phyloP scores from a whole-genome alignment of 176 grass and related monocot species.

The Bromus sterilis region DNA sequence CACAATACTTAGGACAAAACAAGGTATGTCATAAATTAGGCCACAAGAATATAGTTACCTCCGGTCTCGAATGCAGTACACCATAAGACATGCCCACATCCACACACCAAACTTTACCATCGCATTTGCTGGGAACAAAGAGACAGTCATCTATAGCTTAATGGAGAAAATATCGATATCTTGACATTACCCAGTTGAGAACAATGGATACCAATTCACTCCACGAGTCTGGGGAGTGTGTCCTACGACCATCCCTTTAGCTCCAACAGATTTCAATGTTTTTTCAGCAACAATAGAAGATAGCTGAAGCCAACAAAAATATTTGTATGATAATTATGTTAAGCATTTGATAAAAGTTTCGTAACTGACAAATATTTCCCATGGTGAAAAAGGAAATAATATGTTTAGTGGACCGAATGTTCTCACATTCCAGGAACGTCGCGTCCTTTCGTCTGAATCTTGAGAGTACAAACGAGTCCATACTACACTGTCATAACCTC shows the following conservation, averaged over 20 bases:
- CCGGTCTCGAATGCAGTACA: constrained; percentile 74
- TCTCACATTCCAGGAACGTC: constrained; percentile 45
- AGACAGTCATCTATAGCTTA: neutral
- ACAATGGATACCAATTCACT: constrained; percentile 58
- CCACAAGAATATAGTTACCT: constrained; percentile 46
- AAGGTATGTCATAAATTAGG: neutral
- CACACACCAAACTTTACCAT: constrained; percentile 81
- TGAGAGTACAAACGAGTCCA: constrained; percentile 83
- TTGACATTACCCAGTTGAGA: neutral
- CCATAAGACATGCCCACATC: constrained; percentile 97
- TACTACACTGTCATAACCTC: constrained; percentile 89
- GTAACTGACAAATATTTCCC: neutral
- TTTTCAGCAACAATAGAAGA: constrained; percentile 65
- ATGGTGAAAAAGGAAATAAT: neutral
- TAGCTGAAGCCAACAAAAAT: constrained; percentile 46
- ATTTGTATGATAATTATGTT: neutral
- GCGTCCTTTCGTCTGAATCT: constrained; percentile 35
- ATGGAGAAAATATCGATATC: neutral
- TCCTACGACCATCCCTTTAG: constrained; percentile 89
- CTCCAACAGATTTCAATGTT: constrained; percentile 63
- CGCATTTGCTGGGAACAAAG: constrained; percentile 61
- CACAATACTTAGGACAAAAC: neutral
- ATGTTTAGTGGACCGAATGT: neutral
- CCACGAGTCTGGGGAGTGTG: constrained; percentile 81
- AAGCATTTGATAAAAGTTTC: neutral